Evolutionary conservation across 441 rosid species (phyloP).

Genomic region (Jatropha podagrica): DNA sequence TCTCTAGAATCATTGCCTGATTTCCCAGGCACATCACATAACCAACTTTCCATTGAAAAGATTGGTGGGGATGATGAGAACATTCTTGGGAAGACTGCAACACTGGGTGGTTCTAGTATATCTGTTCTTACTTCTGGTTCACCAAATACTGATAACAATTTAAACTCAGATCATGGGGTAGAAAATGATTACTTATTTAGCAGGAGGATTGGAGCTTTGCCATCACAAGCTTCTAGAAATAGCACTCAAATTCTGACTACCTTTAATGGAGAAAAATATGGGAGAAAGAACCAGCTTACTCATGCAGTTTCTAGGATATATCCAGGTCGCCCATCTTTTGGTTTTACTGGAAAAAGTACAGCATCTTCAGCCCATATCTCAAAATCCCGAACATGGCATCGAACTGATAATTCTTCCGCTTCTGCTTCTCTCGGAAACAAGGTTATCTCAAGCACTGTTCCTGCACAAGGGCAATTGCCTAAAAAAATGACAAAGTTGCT

Average conservation of each 20-base stretch:
- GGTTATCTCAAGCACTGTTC: conserved; percentile 36
- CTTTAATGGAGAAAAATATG: conserved; percentile 30
- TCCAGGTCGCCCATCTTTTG: conserved; percentile 40
- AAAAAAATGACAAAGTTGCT: conserved; percentile 34
- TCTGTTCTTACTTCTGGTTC: conserved; percentile 29
- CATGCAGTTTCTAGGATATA: conserved; percentile 38
- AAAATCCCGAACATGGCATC: conserved; percentile 73
- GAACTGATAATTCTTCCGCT: conserved; percentile 42
- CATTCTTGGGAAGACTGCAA: conserved; percentile 34
- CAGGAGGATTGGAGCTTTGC: conserved; percentile 24
- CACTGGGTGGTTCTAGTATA: conserved; percentile 36
- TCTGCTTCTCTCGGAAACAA: conserved; percentile 40
- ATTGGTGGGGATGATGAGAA: conserved; percentile 31
- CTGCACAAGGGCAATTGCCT: conserved; percentile 43
- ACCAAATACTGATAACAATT: conserved; percentile 29
- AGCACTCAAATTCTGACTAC: conserved; percentile 26
- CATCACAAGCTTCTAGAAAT: conserved; percentile 29
- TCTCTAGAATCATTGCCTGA: neutral
- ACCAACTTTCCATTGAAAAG: conserved; percentile 39
- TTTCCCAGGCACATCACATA: conserved; percentile 14
- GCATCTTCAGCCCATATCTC: conserved; percentile 39
- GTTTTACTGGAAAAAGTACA: conserved; percentile 37
- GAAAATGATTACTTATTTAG: conserved; percentile 22
- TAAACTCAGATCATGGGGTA: conserved; percentile 22
- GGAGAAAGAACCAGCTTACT: conserved; percentile 39